Evolutionary conservation across 768 basidiomycete genomes (phyloP), one percentile per base, ranked within the genome.

Genomic region (Tylopilus balloui): DNA sequence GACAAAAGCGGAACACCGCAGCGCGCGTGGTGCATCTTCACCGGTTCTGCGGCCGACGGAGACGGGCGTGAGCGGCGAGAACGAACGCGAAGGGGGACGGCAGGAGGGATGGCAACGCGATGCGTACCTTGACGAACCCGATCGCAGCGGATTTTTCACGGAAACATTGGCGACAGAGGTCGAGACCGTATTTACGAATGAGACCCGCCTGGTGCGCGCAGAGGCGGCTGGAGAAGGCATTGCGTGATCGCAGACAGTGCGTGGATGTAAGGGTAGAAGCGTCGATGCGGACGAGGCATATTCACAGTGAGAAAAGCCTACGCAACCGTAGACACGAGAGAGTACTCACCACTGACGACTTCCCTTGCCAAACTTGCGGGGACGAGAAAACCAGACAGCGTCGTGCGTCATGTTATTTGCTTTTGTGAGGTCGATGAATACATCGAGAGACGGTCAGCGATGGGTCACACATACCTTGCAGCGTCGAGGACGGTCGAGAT

Each of bases 151-250:
- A 79, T 76, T 92, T 93, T 78, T 96, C 93, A 61, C 93, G 88
- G 88, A 95, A 96, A 75, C 93, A 96, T 73, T 96, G 93, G 73
- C 93, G 89, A 76, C 93, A 96, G 61, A 96, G 86, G 76, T 95
- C 92, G 59, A 95, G 83, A 50, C 93, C 92, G 73, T 95, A 93
- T 74, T 94, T 91, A 74, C 93, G 88, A 71, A 96, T 92, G 71
- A 96, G 83, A 86, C 93, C 93, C 63, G 92, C 93, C 73, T 94
- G 92, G 72, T 96, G 93, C 31, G 92, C 89, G 64, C 93, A 96
- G 64, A 92, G 88, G 67, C 93, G 92, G 79, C 93, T 93, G 59
- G 15, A 27, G 11, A 17, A n/a, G 13, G 38, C 32, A 3, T n/a
- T n/a, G n/a, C n/a, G n/a, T n/a, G n/a, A n/a, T n/a, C n/a, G n/a